Base-by-base conservation (phyloP, 768 basidiomycete species). In the Phylloporus sp. region DNA sequence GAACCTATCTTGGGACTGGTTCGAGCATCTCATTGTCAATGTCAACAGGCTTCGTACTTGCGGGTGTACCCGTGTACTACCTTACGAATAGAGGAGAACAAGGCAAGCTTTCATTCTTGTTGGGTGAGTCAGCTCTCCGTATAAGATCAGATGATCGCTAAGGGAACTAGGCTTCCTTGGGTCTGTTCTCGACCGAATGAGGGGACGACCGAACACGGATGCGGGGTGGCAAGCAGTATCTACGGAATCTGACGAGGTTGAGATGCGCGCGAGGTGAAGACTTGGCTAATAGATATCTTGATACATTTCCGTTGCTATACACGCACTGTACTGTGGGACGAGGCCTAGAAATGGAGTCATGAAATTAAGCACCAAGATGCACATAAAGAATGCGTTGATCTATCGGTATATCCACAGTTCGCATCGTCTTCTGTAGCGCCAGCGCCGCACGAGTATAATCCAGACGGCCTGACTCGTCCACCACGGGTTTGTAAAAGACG, bases 41-140 rank as follows among this genome's bases (percentile, higher is more conserved):
- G 16, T 44, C 53, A 24, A 40, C 59, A 92, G 90, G 79, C 4
- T 94, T 94, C 59, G 82, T 94, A 13, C 73, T 84, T 31, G 80
- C 80, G 50, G 91, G 91, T 7, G 72, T 94, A 45, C 91, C 91
- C 1, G 78, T 93, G 41, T 94, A 91, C 60, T 92, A 89, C 62
- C 63, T 91, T 36, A 91, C 91, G 16, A 84, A 80, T 58, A 72
- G 74, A 41, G 72, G 72, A 52, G 75, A 75, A 47, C 69, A 72
- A 8, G 73, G 76, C 29, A 69, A 65, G 48, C 31, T 70, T 28
- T 55, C 67, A 7, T 60, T 61, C 52, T 47, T 68, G 27, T 36
- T 60, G 29, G 38, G 80, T 81, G 57, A 70, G 79, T 70, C 5
- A 15, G 15, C 24, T 45, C 39, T 49, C 26, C 24, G 26, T 16